phyloP scores from a whole-genome alignment of 495 filamentous ascomycete species.

The Echria macrotheca region DNA sequence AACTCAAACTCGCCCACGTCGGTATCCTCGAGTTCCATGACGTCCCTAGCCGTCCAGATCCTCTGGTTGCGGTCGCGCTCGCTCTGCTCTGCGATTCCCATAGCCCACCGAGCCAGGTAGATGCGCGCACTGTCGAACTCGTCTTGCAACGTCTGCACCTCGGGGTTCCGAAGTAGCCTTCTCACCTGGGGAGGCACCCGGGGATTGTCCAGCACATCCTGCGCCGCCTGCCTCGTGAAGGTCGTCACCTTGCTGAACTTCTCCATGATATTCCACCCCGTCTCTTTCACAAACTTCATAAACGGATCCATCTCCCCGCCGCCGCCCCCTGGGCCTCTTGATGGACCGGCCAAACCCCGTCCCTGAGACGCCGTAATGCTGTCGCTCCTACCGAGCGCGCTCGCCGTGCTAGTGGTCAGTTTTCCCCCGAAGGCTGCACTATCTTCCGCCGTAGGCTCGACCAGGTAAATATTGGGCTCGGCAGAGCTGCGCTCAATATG shows the following conservation, averaged over 20 bases:
- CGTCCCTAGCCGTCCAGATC: conserved; percentile 90
- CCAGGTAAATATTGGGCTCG: conserved; percentile 82
- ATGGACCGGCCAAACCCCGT: conserved; percentile 19
- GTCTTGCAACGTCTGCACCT: conserved; percentile 90
- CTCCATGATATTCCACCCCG: conserved; percentile 91
- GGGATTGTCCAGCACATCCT: conserved; percentile 85
- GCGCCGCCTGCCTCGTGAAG: conserved; percentile 85
- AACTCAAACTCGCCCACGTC: conserved; percentile 95
- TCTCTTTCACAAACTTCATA: conserved; percentile 90
- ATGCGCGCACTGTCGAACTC: conserved; percentile 95
- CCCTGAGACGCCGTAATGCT: conserved; percentile 30
- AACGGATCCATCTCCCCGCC: conserved; percentile 95
- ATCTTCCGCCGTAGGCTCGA: conserved; percentile 83
- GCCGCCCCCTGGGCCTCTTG: conserved; percentile 24
- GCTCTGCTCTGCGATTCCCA: conserved; percentile 96
- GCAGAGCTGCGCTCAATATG: conserved; percentile 73
- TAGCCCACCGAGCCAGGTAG: conserved; percentile 94
- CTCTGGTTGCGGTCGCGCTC: conserved; percentile 76
- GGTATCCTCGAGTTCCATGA: conserved; percentile 88
- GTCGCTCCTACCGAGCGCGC: conserved; percentile 36
- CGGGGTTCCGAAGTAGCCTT: conserved; percentile 80
- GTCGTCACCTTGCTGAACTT: conserved; percentile 94
- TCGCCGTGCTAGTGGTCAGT: conserved; percentile 36
- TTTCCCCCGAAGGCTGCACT: conserved; percentile 71
- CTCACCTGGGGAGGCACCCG: conserved; percentile 81